phyloP scores from a whole-genome alignment of 108 stramenopile genomes.

The Ochromonas danica region DNA sequence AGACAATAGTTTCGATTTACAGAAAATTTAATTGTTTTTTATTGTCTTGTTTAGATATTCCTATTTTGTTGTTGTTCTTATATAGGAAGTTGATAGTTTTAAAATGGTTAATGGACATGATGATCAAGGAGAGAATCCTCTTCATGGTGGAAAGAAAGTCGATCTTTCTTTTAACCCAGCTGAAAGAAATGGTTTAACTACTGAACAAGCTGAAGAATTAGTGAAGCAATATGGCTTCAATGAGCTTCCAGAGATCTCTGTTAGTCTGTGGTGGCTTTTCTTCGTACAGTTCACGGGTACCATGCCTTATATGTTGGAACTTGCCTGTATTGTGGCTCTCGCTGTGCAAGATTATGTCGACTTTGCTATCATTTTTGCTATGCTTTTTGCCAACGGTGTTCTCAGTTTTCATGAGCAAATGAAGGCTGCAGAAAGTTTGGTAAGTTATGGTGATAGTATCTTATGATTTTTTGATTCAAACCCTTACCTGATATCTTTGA shows the following conservation, averaged over 20 bases:
- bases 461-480: neutral
- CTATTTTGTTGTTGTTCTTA: no score
- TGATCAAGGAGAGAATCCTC: neutral
- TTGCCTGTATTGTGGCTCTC: conserved; percentile 49
- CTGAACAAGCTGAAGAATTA: conserved; percentile 31
- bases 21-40: no score
- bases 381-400: conserved; percentile 66
- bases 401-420: conserved; percentile 70
- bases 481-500: conserved; percentile 34
- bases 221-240: conserved; percentile 24
- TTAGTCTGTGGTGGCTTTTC: conserved; percentile 10
- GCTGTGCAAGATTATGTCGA: conserved; percentile 57
- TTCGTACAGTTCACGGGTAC: conserved; percentile 54
- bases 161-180: conserved; percentile 17
- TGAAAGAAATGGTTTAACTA: conserved; percentile 29
- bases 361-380: conserved; percentile 61
- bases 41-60: no score
- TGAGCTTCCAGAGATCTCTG: conserved; percentile 11
- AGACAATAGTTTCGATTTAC: no score
- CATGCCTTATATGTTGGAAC: conserved; percentile 56
- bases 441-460: neutral
- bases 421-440: conserved; percentile 49
- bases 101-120: neutral
- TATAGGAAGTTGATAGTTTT: neutral
- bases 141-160: neutral